Conservation (phyloP, 768 basidiomycete species). For the Lactarius evosmus region DNA sequence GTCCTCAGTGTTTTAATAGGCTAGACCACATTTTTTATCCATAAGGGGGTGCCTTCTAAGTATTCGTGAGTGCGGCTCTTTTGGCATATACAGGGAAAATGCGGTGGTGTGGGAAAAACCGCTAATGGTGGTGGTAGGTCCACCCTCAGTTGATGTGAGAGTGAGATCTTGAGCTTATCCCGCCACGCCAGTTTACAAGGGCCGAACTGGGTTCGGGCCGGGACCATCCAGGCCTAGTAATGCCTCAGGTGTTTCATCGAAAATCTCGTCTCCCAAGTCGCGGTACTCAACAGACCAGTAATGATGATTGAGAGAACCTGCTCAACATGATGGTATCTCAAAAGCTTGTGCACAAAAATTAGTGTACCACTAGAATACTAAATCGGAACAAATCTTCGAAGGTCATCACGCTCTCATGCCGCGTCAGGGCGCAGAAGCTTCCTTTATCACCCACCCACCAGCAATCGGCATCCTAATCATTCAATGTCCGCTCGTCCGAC, state of each 20-base stretch:
- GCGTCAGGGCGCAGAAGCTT: not conserved
- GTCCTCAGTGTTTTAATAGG: too few species aligned
- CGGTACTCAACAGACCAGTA: not conserved
- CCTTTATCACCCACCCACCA: not conserved
- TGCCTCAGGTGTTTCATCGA: not conserved
- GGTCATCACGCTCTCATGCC: not conserved
- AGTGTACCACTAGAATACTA: not conserved
- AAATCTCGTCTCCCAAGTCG: not conserved
- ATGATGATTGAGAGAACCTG: not conserved
- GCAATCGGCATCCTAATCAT: not conserved
- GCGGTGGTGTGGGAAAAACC: too few species aligned
- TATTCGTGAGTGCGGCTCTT: too few species aligned
- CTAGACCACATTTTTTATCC: too few species aligned
- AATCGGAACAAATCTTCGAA: not conserved
- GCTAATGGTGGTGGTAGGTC: too few species aligned
- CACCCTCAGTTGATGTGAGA: too few species aligned
- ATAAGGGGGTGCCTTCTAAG: too few species aligned
- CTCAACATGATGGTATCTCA: not conserved
- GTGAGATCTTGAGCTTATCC: too few species aligned
- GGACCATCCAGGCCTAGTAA: too few species aligned
- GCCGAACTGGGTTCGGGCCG: too few species aligned
- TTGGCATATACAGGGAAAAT: too few species aligned
- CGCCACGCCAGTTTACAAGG: too few species aligned
- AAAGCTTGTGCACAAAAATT: not conserved
- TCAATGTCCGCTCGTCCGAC: not conserved